Evolutionary conservation across 2,329 filamentous ascomycete genomes (phyloP).

Genomic region (Talaromyces sp.): DNA sequence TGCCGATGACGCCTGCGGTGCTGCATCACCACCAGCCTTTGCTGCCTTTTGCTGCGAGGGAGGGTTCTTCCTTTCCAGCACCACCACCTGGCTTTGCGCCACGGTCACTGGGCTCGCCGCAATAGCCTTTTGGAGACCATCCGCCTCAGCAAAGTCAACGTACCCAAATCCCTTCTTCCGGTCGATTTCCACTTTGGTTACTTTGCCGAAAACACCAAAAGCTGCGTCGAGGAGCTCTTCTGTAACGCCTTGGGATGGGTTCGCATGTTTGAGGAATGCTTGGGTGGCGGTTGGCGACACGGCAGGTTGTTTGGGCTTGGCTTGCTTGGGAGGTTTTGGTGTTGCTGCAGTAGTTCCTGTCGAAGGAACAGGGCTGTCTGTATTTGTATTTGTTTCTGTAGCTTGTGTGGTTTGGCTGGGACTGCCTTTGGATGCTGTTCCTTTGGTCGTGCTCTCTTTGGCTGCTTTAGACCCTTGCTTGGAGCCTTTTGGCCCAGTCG

Average conservation of each 20-base stretch:
- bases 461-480: slow-evolving; percentile 11
- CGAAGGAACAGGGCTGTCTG: background rate
- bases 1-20: slow-evolving; percentile 3
- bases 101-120: slow-evolving; percentile 75
- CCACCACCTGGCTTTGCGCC: slow-evolving; percentile 79
- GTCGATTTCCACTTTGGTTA: slow-evolving; percentile 83
- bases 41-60: slow-evolving; percentile 6
- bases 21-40: slow-evolving; percentile 7
- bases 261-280: slow-evolving; percentile 76
- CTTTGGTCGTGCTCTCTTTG: slow-evolving; percentile 7
- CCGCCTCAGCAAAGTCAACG: slow-evolving; percentile 74
- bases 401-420: slow-evolving; percentile 2
- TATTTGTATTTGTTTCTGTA: background rate
- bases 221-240: slow-evolving; percentile 72
- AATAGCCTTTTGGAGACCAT: slow-evolving; percentile 71
- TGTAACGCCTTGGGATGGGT: slow-evolving; percentile 85
- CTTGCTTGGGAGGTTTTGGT: slow-evolving; percentile 22
- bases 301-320: slow-evolving; percentile 22
- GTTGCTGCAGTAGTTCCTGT: slow-evolving; percentile 12
- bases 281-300: slow-evolving; percentile 27
- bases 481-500: slow-evolving; percentile 6
- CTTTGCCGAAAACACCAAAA: slow-evolving; percentile 66
- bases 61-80: slow-evolving; percentile 57
- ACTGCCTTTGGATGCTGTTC: slow-evolving; percentile 1
- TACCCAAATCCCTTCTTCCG: slow-evolving; percentile 94